Conservation (phyloP, 768 basidiomycete genomes). For the Collybia sp. region DNA sequence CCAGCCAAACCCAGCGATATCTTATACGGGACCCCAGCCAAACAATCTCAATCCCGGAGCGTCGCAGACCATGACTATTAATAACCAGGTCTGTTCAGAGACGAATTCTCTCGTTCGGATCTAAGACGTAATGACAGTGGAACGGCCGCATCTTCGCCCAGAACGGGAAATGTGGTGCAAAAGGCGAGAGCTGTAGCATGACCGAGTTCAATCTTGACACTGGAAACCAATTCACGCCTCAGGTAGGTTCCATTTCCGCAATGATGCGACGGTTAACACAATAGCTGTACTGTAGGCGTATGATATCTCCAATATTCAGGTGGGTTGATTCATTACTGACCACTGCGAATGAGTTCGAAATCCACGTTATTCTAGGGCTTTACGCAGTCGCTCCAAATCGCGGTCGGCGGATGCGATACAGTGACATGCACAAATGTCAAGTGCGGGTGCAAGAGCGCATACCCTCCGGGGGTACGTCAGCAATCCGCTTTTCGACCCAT, state of each 20-base stretch:
- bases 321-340: not conserved
- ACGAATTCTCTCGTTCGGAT: not conserved
- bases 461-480: slow-evolving; percentile 26
- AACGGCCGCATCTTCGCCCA: slow-evolving; percentile 36
- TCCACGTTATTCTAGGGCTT: slow-evolving; percentile 21
- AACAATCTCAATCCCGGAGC: slow-evolving; percentile 17
- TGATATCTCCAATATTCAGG: slow-evolving; percentile 38
- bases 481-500: not conserved
- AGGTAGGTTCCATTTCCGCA: slow-evolving; percentile 7
- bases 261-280: too few relatives aligned
- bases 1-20: slow-evolving; percentile 25
- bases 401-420: slow-evolving; percentile 30
- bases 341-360: not conserved
- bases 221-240: slow-evolving; percentile 20
- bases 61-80: slow-evolving; percentile 23
- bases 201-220: slow-evolving; percentile 36
- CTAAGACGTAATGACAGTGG: slow-evolving; percentile 21
- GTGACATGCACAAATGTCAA: slow-evolving; percentile 33
- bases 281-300: slow-evolving; percentile 22
- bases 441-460: slow-evolving; percentile 29
- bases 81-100: slow-evolving; percentile 21
- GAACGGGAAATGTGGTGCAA: slow-evolving; percentile 29
- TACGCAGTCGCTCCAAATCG: slow-evolving; percentile 30
- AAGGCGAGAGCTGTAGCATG: slow-evolving; percentile 32
- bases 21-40: slow-evolving; percentile 30